A percentile compares a stretch with the other conserved stretches of the same genome.
phyloP scores from a whole-genome alignment of 2,329 filamentous ascomycete species.

The Penicillium sclerotigenum region DNA sequence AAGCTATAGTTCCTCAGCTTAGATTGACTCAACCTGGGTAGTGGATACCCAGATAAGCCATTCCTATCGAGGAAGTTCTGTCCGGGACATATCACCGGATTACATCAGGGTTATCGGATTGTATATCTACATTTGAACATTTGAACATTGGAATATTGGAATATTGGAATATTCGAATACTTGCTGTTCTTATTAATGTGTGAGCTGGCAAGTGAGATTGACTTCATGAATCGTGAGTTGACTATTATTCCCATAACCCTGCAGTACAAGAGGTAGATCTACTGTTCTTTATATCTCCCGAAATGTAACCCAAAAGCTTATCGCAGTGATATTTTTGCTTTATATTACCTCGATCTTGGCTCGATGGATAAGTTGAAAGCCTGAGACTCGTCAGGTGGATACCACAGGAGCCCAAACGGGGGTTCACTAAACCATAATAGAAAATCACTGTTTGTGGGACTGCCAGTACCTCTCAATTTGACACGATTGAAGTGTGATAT shows the following conservation, averaged over 20 bases:
- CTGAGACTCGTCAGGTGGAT: neutral
- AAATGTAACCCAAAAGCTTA: neutral
- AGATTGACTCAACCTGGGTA: neutral
- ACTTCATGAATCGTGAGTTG: neutral
- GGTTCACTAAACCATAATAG: neutral
- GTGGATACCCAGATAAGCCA: neutral
- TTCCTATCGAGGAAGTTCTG: conserved; percentile 3
- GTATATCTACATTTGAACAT: neutral
- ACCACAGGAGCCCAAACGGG: neutral
- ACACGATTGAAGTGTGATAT: neutral
- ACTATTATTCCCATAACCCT: neutral
- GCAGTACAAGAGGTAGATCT: neutral
- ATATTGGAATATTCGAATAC: too few species aligned
- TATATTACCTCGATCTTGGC: neutral
- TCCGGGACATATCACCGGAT: neutral
- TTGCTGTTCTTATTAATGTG: too few species aligned
- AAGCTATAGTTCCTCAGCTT: neutral
- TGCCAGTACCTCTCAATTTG: too few species aligned
- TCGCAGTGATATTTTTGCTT: neutral
- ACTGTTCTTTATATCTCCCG: neutral
- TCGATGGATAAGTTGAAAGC: neutral
- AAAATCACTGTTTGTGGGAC: neutral
- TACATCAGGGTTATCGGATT: neutral
- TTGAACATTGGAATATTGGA: too few species aligned
- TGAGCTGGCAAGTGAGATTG: neutral